phyloP scores from a whole-genome alignment of 2,329 filamentous ascomycete species.

The Beauveria pseudobassiana region DNA sequence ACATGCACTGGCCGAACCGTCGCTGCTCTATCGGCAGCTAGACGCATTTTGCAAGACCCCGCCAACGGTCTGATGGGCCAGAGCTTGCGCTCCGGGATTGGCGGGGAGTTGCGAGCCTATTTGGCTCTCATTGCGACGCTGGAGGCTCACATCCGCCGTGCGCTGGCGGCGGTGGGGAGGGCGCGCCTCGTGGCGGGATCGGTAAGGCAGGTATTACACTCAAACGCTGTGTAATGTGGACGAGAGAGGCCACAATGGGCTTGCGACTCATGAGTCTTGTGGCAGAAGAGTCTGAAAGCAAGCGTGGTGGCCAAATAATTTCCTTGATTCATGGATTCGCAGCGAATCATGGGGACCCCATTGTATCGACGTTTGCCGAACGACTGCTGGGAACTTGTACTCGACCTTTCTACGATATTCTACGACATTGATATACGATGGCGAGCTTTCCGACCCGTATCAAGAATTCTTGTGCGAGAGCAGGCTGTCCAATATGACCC shows the following conservation, averaged over 20 bases:
- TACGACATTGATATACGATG: constrained; percentile 96
- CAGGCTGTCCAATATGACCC: constrained; percentile 50
- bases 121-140: constrained; percentile 84
- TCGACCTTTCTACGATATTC: constrained; percentile 90
- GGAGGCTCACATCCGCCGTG: constrained; percentile 83
- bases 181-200: constrained; percentile 59
- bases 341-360: constrained; percentile 87
- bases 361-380: constrained; percentile 89
- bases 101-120: constrained; percentile 79
- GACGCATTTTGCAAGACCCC: constrained; percentile 72
- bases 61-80: constrained; percentile 84
- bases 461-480: constrained; percentile 87
- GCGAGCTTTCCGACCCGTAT: constrained; percentile 93
- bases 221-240: constrained; percentile 96
- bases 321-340: constrained; percentile 91
- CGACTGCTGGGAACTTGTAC: constrained; percentile 81
- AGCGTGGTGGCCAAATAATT: constrained; percentile 84
- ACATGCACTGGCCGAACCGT: constrained; percentile 86
- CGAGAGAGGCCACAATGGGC: constrained; percentile 92
- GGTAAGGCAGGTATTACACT: constrained; percentile 86
- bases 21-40: constrained; percentile 78
- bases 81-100: constrained; percentile 81
- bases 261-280: constrained; percentile 89
- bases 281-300: constrained; percentile 78
- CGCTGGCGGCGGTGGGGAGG: constrained; percentile 64